Evolutionary conservation across 2,329 filamentous ascomycete species (phyloP), one percentile per base, ranked within the genome.

Genomic region (Pyrenophora graminea): DNA sequence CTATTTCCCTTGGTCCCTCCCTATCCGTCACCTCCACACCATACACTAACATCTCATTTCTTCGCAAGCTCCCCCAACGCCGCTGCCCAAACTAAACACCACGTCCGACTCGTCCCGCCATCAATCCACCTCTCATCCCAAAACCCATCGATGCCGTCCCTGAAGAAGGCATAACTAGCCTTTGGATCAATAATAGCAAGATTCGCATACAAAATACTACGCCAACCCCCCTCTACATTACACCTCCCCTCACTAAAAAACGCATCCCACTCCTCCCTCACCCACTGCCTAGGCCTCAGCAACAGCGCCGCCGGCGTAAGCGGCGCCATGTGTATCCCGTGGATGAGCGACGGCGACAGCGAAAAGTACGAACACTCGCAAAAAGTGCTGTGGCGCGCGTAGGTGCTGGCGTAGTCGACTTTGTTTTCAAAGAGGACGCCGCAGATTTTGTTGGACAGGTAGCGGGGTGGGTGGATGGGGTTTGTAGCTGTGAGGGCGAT

Each of bases 381-480:
- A 32, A 48, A 53, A 31, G 91, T 88, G 13, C 76, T 38, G 19
- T 91, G 88, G n/a, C 76, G 21, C 13, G 89, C 17, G 38, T 51
- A 89, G 74, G 89, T 96, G 7, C 92, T 97, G 3, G 89, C 88
- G 73, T 97, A 91, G 71, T 97, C 90, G 46, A 91, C 82, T 76
- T 97, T 97, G 78, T 97, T 97, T 75, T 97, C 93, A 66, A 97
- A 97, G 7, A 96, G 70, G 2, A 86, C 85, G 13, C 83, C 83
- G 1, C 80, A 79, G 6, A 82, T 79, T 74, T 89, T 91, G 79
- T 97, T 97, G 36, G 23, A 79, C 83, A 56, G 90, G 69, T 95
- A 96, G n/a, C 86, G 77, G 1, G 80, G 62, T 0, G 93, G 93
- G 63, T 96, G 84, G 44, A 83, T 82, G 17, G 74, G 79, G 72